Percentiles rank a stretch among this genome's conserved stretches.
Evolutionary conservation across 331 rosid genomes (phyloP).

Genomic region (Saraca asoca): DNA sequence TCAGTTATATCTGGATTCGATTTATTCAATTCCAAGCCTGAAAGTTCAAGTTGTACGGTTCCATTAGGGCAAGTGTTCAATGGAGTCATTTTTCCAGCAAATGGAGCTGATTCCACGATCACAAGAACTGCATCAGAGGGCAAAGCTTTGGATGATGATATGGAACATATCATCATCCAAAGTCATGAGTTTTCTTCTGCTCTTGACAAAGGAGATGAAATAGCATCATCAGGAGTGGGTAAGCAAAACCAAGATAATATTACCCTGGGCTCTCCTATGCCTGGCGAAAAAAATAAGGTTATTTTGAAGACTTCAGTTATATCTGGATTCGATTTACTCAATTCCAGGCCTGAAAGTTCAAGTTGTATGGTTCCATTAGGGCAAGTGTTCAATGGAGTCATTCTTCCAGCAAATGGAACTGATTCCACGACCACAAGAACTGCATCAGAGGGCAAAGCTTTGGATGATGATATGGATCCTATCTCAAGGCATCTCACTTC

Average conservation of each 20-base stretch:
- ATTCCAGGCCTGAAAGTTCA: slow-evolving; percentile 44
- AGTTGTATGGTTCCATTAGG: slow-evolving; percentile 35
- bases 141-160: slow-evolving; percentile 32
- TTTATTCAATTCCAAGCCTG: slow-evolving; percentile 52
- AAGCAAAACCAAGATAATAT: slow-evolving; percentile 32
- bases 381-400: slow-evolving; percentile 35
- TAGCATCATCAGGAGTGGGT: slow-evolving; percentile 24
- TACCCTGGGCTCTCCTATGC: slow-evolving; percentile 35
- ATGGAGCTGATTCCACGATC: slow-evolving; percentile 40
- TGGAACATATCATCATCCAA: no score
- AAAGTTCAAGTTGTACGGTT: slow-evolving; percentile 34
- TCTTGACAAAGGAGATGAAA: slow-evolving; percentile 32
- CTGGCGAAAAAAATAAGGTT: slow-evolving; percentile 24
- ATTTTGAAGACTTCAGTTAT: slow-evolving; percentile 49
- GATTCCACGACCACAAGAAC: slow-evolving; percentile 40
- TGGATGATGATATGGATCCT: slow-evolving; percentile 21
- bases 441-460: slow-evolving; percentile 36
- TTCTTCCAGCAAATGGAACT: slow-evolving; percentile 36
- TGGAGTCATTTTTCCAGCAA: slow-evolving; percentile 33
- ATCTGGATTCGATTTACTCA: slow-evolving; percentile 60
- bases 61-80: slow-evolving; percentile 39
- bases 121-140: slow-evolving; percentile 37
- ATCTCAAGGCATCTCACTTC: slow-evolving; percentile 32
- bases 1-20: slow-evolving; percentile 60
- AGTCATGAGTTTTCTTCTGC: slow-evolving; percentile 34